Percentiles rank a stretch among this genome's conserved stretches.
phyloP scores from a whole-genome alignment of 768 basidiomycete genomes.

The Coprinellus micaceus region DNA sequence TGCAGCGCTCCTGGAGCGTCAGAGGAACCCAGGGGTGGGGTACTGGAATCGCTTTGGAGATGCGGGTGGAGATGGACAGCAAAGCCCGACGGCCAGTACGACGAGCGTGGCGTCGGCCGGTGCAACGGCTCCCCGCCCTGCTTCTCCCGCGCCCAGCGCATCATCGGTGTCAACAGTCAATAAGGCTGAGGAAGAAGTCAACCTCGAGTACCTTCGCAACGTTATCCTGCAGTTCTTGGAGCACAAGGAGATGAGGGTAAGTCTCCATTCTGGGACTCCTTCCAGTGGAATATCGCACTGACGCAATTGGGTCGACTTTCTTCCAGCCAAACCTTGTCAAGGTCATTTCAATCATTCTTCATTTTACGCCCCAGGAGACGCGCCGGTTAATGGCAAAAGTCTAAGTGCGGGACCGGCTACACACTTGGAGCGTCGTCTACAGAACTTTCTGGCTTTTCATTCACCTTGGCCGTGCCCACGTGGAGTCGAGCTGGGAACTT shows the following conservation, averaged over 20 bases:
- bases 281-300: not conserved
- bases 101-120: conserved; percentile 29
- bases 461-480: too few relatives aligned
- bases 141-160: conserved; percentile 33
- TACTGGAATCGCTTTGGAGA: conserved; percentile 65
- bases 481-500: too few relatives aligned
- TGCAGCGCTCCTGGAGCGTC: conserved; percentile 81
- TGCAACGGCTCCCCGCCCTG: conserved; percentile 24
- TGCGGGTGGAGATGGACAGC: conserved; percentile 34
- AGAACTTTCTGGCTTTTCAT: conserved; percentile 31
- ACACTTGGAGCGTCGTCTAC: too few relatives aligned
- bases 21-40: conserved; percentile 90
- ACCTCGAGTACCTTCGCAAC: conserved; percentile 93
- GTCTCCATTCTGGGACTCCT: conserved; percentile 23
- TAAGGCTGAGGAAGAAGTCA: conserved; percentile 82
- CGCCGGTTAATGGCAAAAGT: conserved; percentile 87
- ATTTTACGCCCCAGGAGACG: conserved; percentile 94
- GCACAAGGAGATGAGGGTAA: conserved; percentile 96
- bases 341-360: conserved; percentile 88
- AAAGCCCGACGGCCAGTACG: conserved; percentile 33
- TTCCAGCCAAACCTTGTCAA: conserved; percentile 83
- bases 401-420: conserved; percentile 25
- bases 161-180: conserved; percentile 28
- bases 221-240: conserved; percentile 97
- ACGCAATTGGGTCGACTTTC: conserved; percentile 5